Conservation (phyloP, 176 grass and related monocot species). For the Eragrostis nindensis region DNA sequence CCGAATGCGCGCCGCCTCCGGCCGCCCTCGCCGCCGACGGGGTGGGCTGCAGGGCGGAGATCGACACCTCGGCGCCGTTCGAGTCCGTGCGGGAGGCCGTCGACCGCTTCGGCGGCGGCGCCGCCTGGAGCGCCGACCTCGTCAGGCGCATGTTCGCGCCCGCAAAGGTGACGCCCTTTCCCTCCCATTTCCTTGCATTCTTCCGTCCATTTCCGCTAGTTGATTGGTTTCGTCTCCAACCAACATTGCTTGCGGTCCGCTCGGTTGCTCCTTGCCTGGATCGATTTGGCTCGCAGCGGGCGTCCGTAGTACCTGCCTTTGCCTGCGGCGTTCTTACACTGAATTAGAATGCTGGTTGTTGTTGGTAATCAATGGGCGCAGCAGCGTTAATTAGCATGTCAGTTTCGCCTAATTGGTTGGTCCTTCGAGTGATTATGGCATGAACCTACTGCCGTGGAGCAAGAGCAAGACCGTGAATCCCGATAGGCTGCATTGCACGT, state of each 20-base stretch:
- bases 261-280: neutral
- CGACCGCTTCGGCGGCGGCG: constrained; percentile 84
- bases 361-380: neutral
- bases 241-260: neutral
- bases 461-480: neutral
- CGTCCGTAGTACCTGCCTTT: too few species aligned
- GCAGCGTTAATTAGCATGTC: neutral
- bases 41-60: constrained; percentile 60
- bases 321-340: too few species aligned
- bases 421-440: neutral
- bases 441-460: neutral
- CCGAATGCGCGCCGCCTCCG: constrained; percentile 19
- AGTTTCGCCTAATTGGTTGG: neutral
- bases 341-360: neutral
- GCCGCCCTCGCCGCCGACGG: neutral
- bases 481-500: too few species aligned
- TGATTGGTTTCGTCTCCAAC: too few species aligned
- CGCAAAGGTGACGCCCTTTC: constrained; percentile 30
- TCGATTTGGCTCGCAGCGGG: constrained; percentile 1
- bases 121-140: constrained; percentile 73
- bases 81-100: constrained; percentile 90
- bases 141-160: constrained; percentile 48
- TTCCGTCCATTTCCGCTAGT: neutral
- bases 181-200: neutral
- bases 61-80: constrained; percentile 95